Conservation (phyloP, 2,329 filamentous ascomycete species). For the Fusarium pseudoanthophilum region DNA sequence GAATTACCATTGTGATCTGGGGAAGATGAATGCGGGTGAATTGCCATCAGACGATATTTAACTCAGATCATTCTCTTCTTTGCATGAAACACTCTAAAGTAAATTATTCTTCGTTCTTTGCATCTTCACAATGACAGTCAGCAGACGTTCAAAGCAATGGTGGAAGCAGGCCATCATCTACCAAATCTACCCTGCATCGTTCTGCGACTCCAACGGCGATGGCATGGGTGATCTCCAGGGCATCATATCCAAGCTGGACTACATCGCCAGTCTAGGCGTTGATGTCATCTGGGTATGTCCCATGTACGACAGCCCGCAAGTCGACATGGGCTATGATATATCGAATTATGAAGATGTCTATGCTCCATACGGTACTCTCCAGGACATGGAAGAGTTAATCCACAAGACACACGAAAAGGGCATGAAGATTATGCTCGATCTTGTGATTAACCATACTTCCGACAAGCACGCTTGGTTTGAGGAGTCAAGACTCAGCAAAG, state of each 20-base stretch:
- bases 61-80: neutral
- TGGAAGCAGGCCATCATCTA: constrained; percentile 67
- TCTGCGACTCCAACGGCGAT: constrained; percentile 65
- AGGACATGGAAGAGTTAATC: constrained; percentile 41
- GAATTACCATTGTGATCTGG: neutral
- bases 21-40: neutral
- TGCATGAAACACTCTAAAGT: accelerated
- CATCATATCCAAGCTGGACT: constrained; percentile 64
- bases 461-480: constrained; percentile 44
- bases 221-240: constrained; percentile 64
- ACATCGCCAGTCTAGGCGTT: constrained; percentile 44
- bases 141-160: constrained; percentile 50
- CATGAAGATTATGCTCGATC: constrained; percentile 41
- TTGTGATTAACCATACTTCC: constrained; percentile 43
- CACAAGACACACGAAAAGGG: constrained; percentile 37
- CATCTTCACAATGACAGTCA: constrained; percentile 35
- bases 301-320: constrained; percentile 43
- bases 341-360: constrained; percentile 43
- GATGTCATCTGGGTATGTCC: constrained; percentile 43
- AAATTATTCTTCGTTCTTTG: accelerated
- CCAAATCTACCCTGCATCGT: constrained; percentile 67
- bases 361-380: constrained; percentile 39
- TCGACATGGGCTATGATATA: constrained; percentile 44
- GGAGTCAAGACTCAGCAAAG: constrained; percentile 35
- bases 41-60: neutral